Conservation (phyloP, 208 protist species). For the Trypanosoma lewisi region DNA sequence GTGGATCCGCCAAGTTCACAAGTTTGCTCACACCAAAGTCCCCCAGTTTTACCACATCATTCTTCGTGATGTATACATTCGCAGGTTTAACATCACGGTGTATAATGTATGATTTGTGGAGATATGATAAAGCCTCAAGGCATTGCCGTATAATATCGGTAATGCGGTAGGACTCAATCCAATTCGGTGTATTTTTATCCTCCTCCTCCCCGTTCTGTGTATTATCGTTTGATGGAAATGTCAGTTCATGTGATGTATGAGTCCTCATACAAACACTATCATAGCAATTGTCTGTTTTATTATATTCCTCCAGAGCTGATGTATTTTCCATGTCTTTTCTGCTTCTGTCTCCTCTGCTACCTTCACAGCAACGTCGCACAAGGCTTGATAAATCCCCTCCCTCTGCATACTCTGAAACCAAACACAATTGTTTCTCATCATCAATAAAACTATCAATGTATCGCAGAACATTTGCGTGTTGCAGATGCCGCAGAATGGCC, state of each 20-base stretch:
- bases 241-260: not conserved
- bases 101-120: slow-evolving; percentile 78
- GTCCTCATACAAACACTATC: not conserved
- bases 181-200: not conserved
- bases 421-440: slow-evolving; percentile 60
- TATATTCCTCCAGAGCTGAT: no score
- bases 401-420: slow-evolving; percentile 86
- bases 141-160: slow-evolving; percentile 73
- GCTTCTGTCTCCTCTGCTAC: not conserved
- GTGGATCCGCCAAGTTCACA: slow-evolving; percentile 47
- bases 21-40: slow-evolving; percentile 91
- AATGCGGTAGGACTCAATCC: slow-evolving; percentile 76
- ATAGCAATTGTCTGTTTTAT: no score
- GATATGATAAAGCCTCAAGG: slow-evolving; percentile 78
- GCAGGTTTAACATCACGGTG: slow-evolving; percentile 93
- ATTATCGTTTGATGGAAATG: not conserved
- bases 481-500: slow-evolving; percentile 61
- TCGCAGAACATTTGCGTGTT: slow-evolving; percentile 77
- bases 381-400: slow-evolving; percentile 67
- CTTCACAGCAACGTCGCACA: slow-evolving; percentile 4
- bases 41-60: slow-evolving; percentile 67
- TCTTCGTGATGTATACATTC: slow-evolving; percentile 84
- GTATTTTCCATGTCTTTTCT: no score
- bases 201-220: not conserved
- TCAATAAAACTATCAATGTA: slow-evolving; percentile 88